phyloP scores from a whole-genome alignment of 306 rosid genomes.

The Pachyrhizus erosus region DNA sequence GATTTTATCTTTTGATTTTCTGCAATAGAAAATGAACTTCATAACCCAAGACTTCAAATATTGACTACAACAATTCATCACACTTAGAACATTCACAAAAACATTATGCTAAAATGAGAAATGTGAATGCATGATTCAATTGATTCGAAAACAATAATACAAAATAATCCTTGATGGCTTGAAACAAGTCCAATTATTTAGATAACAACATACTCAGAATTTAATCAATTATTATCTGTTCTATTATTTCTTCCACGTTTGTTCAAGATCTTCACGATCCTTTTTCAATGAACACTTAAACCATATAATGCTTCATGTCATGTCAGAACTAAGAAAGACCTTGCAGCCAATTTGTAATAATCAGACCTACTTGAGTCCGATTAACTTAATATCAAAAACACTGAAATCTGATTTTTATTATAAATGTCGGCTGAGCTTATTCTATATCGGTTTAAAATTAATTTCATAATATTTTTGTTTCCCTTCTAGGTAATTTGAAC shows the following conservation, averaged over 20 bases:
- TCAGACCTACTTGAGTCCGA: not conserved
- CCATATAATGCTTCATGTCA: constrained; percentile 17
- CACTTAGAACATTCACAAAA: not conserved
- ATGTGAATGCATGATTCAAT: constrained; percentile 5
- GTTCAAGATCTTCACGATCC: constrained; percentile 10
- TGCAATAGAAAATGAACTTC: constrained; percentile 45
- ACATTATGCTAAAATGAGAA: constrained; percentile 14
- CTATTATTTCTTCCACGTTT: constrained; percentile 2
- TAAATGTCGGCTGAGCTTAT: not conserved
- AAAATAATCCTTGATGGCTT: constrained; percentile 26
- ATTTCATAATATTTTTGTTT: constrained; percentile 1
- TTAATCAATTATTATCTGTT: constrained; percentile 4
- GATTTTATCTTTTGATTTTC: constrained; percentile 67
- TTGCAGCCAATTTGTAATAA: not conserved
- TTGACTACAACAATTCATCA: constrained; percentile 19
- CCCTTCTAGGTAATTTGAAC: not conserved
- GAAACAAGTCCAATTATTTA: not conserved
- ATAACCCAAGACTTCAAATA: constrained; percentile 6
- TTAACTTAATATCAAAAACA: not conserved
- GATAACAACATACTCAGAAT: not conserved
- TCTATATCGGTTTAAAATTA: not conserved
- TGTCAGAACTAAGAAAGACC: not conserved
- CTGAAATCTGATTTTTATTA: not conserved
- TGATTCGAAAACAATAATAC: constrained; percentile 9
- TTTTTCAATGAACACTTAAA: not conserved